phyloP scores from a whole-genome alignment of 2,329 filamentous ascomycete species.

The Cucurbitaria berberidis region DNA sequence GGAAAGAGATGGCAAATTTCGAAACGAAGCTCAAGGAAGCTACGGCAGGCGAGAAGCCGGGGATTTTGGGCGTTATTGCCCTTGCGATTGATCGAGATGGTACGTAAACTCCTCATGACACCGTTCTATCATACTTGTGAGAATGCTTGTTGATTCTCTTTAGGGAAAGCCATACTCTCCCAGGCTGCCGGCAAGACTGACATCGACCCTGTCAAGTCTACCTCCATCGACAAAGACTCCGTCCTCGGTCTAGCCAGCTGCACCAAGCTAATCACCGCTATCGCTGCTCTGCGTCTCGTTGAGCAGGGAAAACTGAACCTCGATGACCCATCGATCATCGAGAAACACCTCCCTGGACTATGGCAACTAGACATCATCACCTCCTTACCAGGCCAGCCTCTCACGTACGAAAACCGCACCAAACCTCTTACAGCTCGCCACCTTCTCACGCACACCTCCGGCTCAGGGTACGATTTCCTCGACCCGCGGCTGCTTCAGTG shows the following conservation, averaged over 20 bases:
- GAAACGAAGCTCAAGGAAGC: not conserved
- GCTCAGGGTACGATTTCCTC: slow-evolving; percentile 51
- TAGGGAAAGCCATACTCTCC: slow-evolving; percentile 2
- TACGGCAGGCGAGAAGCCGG: not conserved
- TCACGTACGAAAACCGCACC: slow-evolving; percentile 7
- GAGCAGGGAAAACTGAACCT: slow-evolving; percentile 24
- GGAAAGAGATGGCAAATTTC: not conserved
- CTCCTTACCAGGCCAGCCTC: slow-evolving; percentile 4
- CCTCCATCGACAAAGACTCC: not conserved
- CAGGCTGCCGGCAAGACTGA: slow-evolving; percentile 9
- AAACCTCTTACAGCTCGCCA: slow-evolving; percentile 27
- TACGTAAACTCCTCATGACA: not conserved
- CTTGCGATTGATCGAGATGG: not conserved
- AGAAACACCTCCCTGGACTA: slow-evolving; percentile 35
- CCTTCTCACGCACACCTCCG: slow-evolving; percentile 58
- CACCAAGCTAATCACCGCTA: slow-evolving; percentile 40
- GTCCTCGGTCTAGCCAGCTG: slow-evolving; percentile 62
- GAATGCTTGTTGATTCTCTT: not conserved
- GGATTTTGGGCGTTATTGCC: not conserved
- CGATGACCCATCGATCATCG: slow-evolving; percentile 22
- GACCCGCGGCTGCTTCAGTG: slow-evolving; percentile 52
- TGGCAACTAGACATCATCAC: slow-evolving; percentile 12
- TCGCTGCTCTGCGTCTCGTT: slow-evolving; percentile 29
- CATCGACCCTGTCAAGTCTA: not conserved
- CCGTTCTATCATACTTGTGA: not conserved